phyloP scores from a whole-genome alignment of 2,329 filamentous ascomycete genomes.

The Elsinoe necatrix region DNA sequence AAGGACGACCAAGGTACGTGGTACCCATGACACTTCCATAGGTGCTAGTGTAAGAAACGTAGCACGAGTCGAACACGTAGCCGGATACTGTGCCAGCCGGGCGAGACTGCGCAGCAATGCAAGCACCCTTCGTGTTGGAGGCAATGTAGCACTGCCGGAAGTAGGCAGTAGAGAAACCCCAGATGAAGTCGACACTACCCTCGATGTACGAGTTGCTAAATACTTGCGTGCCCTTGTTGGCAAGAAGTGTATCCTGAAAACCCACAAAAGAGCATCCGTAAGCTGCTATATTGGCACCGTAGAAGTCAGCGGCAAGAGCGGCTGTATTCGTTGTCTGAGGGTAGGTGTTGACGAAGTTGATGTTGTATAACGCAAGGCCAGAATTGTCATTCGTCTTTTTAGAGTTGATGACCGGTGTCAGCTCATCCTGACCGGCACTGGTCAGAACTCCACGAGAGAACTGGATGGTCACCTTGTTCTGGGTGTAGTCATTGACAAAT shows the following conservation, averaged over 20 bases:
- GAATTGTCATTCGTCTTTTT: conserved; percentile 34
- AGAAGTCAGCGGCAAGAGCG: conserved; percentile 29
- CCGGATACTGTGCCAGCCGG: conserved; percentile 31
- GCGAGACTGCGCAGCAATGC: conserved; percentile 33
- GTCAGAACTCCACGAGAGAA: conserved; percentile 35
- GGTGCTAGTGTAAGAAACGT: conserved; percentile 46
- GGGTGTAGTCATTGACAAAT: conserved; percentile 31
- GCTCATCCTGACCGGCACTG: conserved; percentile 34
- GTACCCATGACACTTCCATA: conserved; percentile 33
- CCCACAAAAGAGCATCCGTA: conserved; percentile 28
- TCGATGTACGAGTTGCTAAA: conserved; percentile 27
- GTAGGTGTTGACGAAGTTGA: conserved; percentile 30
- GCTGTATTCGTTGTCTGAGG: conserved; percentile 29
- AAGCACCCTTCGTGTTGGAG: conserved; percentile 28
- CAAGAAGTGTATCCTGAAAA: conserved; percentile 27
- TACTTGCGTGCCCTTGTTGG: conserved; percentile 27
- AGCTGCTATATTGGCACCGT: conserved; percentile 28
- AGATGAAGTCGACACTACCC: conserved; percentile 36
- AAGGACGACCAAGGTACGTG: conserved; percentile 45
- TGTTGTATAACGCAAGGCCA: conserved; percentile 27
- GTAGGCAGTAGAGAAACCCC: conserved; percentile 37
- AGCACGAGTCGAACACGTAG: conserved; percentile 37
- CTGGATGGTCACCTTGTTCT: conserved; percentile 33
- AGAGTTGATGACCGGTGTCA: conserved; percentile 38
- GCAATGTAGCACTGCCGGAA: conserved; percentile 33